Percentiles rank a stretch among this genome's conserved stretches.
phyloP scores from a whole-genome alignment of 2,329 filamentous ascomycete genomes.

The Pseudogymnoascus sp. region DNA sequence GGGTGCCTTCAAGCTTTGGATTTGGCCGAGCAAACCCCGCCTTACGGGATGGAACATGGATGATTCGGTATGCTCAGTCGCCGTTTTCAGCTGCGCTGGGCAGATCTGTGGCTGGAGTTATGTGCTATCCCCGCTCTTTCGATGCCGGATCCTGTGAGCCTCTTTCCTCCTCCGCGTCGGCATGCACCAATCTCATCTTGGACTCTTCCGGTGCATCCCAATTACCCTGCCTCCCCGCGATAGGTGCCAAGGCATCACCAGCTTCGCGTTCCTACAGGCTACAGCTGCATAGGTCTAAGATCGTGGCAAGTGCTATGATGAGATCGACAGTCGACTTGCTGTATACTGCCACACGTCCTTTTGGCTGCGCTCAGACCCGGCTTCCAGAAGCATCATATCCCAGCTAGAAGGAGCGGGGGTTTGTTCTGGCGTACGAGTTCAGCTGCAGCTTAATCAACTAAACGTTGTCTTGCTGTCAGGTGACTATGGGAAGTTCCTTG shows the following conservation, averaged over 20 bases:
- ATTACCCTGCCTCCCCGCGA: not conserved
- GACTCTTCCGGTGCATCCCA: conserved; percentile 5
- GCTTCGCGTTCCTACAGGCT: conserved; percentile 1
- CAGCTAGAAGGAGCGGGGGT: conserved; percentile 3
- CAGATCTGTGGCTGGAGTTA: conserved; percentile 5
- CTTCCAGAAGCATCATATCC: not conserved
- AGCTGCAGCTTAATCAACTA: not conserved
- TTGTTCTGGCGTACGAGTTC: not conserved
- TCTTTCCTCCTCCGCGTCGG: not conserved
- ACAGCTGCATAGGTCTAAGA: not conserved
- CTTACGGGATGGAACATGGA: not conserved
- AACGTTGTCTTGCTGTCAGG: not conserved
- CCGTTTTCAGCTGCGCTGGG: not conserved
- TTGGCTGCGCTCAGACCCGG: not conserved
- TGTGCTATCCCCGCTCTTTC: not conserved
- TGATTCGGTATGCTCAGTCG: not conserved
- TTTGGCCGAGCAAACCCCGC: not conserved
- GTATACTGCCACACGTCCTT: not conserved
- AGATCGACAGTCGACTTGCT: not conserved
- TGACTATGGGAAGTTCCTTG: not conserved
- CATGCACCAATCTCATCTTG: not conserved
- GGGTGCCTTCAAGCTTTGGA: conserved; percentile 1
- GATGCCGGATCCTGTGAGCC: not conserved
- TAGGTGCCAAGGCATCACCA: conserved; percentile 5
- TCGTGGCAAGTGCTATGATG: not conserved